These are phyloP conservation scores for Lineolata rhizophorae DNA, from an alignment of 495 filamentous ascomycete species.

Conservation along the genomic window DNA sequence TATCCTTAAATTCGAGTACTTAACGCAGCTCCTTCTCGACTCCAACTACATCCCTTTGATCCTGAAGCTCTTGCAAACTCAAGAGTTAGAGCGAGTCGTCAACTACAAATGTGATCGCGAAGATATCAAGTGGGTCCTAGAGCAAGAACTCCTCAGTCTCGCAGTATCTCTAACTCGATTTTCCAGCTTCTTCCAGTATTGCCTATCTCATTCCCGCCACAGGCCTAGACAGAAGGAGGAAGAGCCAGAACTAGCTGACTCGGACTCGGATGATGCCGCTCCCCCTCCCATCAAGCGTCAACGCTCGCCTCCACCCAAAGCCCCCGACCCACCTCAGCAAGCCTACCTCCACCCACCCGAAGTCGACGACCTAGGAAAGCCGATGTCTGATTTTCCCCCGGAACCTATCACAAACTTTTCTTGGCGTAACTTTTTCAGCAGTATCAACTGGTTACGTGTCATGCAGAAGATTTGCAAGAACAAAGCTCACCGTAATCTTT, in stretches of 20 bases:
- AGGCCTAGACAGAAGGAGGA: too few relatives aligned
- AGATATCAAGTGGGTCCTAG: conserved; percentile 46
- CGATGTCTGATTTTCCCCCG: conserved; percentile 31
- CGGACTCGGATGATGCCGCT: conserved; percentile 45
- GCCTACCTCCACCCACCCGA: conserved; percentile 24
- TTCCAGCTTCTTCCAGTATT: conserved; percentile 70
- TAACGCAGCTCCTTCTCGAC: conserved; percentile 81
- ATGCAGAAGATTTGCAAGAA: conserved; percentile 93
- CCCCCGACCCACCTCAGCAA: conserved; percentile 1
- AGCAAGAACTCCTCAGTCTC: background rate
- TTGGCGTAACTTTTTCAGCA: conserved; percentile 80
- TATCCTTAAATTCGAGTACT: conserved; percentile 84
- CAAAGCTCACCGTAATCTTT: conserved; percentile 80
- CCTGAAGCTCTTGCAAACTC: conserved; percentile 76
- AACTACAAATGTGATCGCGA: conserved; percentile 65
- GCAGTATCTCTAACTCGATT: conserved; percentile 1
- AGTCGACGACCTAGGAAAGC: conserved; percentile 75
- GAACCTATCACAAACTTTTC: conserved; percentile 78
- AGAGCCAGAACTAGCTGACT: conserved; percentile 14
- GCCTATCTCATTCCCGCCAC: conserved; percentile 22
- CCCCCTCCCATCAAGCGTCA: conserved; percentile 53
- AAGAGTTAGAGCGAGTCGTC: conserved; percentile 76
- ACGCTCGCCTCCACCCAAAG: conserved; percentile 8
- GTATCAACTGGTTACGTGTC: conserved; percentile 81
- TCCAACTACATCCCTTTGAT: conserved; percentile 84